Base-by-base conservation (phyloP, 2,329 filamentous ascomycete species). In the Colletotrichum limetticola region DNA sequence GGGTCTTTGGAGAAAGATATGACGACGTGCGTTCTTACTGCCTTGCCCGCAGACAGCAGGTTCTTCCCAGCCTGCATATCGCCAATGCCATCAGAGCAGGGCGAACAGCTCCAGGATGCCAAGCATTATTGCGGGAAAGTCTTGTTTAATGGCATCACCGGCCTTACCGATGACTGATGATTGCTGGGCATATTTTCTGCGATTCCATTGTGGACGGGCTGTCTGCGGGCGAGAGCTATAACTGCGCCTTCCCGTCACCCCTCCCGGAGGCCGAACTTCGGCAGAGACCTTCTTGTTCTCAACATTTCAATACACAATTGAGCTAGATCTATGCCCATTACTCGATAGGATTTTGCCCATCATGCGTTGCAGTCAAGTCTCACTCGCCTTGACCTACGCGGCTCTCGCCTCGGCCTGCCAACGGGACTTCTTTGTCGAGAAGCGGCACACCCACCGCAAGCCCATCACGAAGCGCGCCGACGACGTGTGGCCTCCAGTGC, bases 401-500 rank as follows among this genome's bases (percentile, higher is more conserved):
- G 75, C 75, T 12, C 74, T 78, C 28, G 78, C 67, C 22, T 76
- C 71, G n/a, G 80, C 78, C 19, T 82, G 80, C 26, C 76, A 79
- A 67, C 78, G 77, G 11, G 80, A 82, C 64, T 72, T 82, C 5
- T 68, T 78, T 14, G 32, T 78, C 9, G 66, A 70, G 24, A 75
- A 75, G 5, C 73, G 78, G 16, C 81, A 81, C 72, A 81, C 80
- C 0, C 81, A 82, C 70, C 80, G 81, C 32, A 76, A 78, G 65
- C 79, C 75, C 2, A 74, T 82, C n/a, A 55, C 69, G 24, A 80
- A 78, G 74, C 80, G 80, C 64, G 78, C 79, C 37, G 77, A 78
- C 26, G 74, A 81, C n/a, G 55, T 56, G 28, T 83, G 80, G 79
- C 82, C 82, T 2, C 82, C 82, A 0, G 76, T 83, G 0, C 71